Conservation (phyloP, 805 yeast species). For the Spathaspora arborariae region DNA sequence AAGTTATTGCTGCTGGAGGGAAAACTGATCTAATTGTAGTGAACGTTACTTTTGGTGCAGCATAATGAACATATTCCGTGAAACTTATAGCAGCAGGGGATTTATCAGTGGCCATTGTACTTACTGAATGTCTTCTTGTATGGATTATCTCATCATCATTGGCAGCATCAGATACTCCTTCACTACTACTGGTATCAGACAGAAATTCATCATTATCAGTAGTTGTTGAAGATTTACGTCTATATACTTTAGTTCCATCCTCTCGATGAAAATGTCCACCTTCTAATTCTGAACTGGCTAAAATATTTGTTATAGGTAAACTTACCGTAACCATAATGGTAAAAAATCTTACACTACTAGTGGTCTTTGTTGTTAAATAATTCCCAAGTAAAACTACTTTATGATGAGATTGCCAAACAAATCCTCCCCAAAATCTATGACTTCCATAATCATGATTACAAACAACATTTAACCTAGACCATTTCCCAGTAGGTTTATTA, state of each 20-base stretch:
- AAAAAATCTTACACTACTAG: constrained; percentile 46
- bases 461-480: constrained; percentile 59
- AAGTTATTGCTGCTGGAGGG: constrained; percentile 72
- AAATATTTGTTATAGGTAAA: constrained; percentile 51
- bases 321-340: constrained; percentile 48
- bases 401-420: constrained; percentile 77
- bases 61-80: constrained; percentile 69
- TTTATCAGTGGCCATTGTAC: constrained; percentile 18
- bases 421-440: constrained; percentile 64
- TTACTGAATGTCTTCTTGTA: constrained; percentile 16
- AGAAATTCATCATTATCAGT: constrained; percentile 3
- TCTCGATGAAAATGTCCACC: constrained; percentile 22
- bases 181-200: constrained; percentile 9
- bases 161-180: constrained; percentile 1
- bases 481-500: constrained; percentile 53
- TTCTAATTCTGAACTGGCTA: constrained; percentile 41
- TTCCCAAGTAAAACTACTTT: constrained; percentile 62
- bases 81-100: constrained; percentile 39
- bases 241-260: constrained; percentile 14
- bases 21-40: constrained; percentile 67
- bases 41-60: constrained; percentile 66
- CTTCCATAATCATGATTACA: constrained; percentile 49
- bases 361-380: constrained; percentile 39
- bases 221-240: constrained; percentile 3
- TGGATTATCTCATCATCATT: constrained; percentile 5